phyloP scores from a whole-genome alignment of 805 yeast genomes.

The Candida hungchunana region DNA sequence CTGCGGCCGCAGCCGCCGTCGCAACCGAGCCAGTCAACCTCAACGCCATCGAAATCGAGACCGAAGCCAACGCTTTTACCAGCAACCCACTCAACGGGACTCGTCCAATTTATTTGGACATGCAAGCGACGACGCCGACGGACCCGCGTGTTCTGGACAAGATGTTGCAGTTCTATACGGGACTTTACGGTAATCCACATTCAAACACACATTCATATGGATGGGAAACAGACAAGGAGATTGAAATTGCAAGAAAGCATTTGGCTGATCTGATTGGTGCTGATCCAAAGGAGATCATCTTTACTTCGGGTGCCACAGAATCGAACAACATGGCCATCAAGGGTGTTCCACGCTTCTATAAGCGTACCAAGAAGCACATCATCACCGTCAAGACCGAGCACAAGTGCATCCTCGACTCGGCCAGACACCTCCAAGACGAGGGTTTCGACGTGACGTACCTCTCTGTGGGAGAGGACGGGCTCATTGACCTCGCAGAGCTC shows the following conservation, averaged over 20 bases:
- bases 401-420: slow-evolving; percentile 97
- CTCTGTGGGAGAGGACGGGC: slow-evolving; percentile 77
- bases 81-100: slow-evolving; percentile 49
- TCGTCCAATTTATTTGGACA: slow-evolving; percentile 92
- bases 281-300: slow-evolving; percentile 93
- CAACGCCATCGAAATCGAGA: no score
- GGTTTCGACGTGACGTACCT: slow-evolving; percentile 95
- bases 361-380: slow-evolving; percentile 84
- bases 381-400: slow-evolving; percentile 97
- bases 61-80: slow-evolving; percentile 38
- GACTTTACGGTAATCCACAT: slow-evolving; percentile 96
- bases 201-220: slow-evolving; percentile 96
- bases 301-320: slow-evolving; percentile 98
- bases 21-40: slow-evolving; percentile 26
- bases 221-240: slow-evolving; percentile 95
- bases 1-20: no score
- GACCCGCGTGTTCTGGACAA: slow-evolving; percentile 94
- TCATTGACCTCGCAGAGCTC: slow-evolving; percentile 71
- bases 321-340: slow-evolving; percentile 91
- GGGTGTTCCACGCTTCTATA: slow-evolving; percentile 93
- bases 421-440: slow-evolving; percentile 91
- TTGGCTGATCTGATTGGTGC: slow-evolving; percentile 85
- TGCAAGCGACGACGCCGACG: slow-evolving; percentile 98
- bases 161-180: slow-evolving; percentile 83
- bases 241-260: slow-evolving; percentile 79